Percentiles rank a stretch among this genome's conserved stretches.
Evolutionary conservation across 2,329 filamentous ascomycete species (phyloP).

Genomic region (Biscogniauxia sp.): DNA sequence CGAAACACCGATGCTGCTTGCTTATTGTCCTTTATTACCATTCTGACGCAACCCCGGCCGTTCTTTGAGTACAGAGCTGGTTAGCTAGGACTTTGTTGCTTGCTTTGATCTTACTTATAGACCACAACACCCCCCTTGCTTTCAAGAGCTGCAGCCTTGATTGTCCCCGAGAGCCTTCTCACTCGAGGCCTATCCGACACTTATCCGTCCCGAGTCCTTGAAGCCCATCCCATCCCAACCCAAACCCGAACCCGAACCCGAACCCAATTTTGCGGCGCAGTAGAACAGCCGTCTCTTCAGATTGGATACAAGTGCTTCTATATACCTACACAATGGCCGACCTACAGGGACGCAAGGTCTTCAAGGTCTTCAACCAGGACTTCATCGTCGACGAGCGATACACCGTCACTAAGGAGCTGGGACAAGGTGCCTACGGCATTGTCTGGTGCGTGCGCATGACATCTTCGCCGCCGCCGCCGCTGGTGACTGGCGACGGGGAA

Average conservation of each 20-base stretch:
- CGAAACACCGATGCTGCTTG: background rate
- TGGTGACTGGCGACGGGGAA: background rate
- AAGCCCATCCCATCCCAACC: slow-evolving; percentile 4
- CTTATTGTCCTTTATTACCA: background rate
- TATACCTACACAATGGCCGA: slow-evolving; percentile 28
- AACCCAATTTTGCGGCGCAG: slow-evolving; percentile 6
- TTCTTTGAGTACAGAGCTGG: slow-evolving; percentile 11
- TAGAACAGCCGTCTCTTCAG: background rate
- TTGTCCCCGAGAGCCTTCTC: background rate
- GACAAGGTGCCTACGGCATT: slow-evolving; percentile 97
- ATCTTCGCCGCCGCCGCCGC: background rate
- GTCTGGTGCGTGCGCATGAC: slow-evolving; percentile 69
- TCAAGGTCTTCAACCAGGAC: slow-evolving; percentile 99
- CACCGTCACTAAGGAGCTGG: slow-evolving; percentile 97
- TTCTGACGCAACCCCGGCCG: background rate
- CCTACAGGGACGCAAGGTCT: slow-evolving; percentile 64
- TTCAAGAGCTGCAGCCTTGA: slow-evolving; percentile 2
- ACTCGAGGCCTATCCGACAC: background rate
- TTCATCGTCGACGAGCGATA: slow-evolving; percentile 98
- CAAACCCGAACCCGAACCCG: background rate
- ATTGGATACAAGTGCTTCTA: background rate
- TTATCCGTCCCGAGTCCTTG: background rate
- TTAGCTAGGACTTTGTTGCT: slow-evolving; percentile 2
- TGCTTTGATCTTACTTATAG: slow-evolving; percentile 1
- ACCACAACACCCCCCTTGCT: background rate